These are phyloP conservation scores for Cicer bijugum DNA, from an alignment of 306 rosid genomes.

Conservation along the genomic window DNA sequence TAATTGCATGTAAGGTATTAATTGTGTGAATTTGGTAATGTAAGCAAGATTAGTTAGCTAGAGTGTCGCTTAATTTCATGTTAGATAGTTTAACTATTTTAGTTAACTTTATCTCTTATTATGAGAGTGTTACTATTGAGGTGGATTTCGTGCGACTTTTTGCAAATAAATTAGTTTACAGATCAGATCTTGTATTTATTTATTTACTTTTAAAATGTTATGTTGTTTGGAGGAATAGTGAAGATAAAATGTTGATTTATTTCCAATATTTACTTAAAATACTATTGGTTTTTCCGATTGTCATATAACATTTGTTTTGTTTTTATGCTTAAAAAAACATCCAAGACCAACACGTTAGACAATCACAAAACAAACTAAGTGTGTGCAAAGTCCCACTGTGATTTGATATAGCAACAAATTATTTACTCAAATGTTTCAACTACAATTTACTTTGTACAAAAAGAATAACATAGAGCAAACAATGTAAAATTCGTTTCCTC, in stretches of 20 bases:
- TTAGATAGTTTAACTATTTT: background rate
- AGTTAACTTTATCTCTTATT: background rate
- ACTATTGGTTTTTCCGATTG: background rate
- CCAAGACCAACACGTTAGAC: conserved; percentile 2
- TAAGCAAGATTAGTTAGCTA: background rate
- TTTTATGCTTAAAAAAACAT: background rate
- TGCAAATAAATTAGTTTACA: background rate
- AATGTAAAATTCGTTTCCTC: conserved; percentile 1
- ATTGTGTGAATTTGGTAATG: background rate
- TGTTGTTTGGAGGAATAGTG: too few species aligned
- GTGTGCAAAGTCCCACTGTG: background rate
- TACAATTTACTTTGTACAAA: conserved; percentile 65
- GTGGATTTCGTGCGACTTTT: background rate
- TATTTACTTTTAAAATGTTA: too few species aligned
- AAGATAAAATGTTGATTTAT: too few species aligned
- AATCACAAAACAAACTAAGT: conserved; percentile 11
- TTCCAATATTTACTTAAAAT: too few species aligned
- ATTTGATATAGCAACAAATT: conserved; percentile 24
- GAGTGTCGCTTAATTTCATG: background rate
- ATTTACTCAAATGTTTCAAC: conserved; percentile 48
- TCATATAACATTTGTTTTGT: conserved; percentile 1
- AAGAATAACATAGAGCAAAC: conserved; percentile 42
- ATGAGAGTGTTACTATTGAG: background rate
- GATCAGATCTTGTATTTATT: background rate
- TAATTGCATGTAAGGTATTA: conserved; percentile 7